Conservation (phyloP, 2,329 filamentous ascomycete species). For the Emergomyces orientalis region DNA sequence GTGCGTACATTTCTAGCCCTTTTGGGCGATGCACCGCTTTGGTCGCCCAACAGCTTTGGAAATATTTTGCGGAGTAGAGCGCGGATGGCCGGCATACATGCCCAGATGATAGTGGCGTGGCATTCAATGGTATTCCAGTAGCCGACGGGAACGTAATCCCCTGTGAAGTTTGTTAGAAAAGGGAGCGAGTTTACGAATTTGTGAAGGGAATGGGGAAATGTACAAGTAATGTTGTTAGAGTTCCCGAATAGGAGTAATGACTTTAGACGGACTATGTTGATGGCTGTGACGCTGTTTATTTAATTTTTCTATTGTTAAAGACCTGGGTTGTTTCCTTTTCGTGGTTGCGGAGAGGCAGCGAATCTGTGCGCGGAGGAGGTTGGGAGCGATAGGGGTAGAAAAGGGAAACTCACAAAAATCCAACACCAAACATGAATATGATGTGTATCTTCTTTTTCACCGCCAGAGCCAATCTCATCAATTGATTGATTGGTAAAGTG, state of each 20-base stretch:
- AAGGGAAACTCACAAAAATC: constrained; percentile 5
- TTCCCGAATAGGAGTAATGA: constrained; percentile 2
- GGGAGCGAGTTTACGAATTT: neutral
- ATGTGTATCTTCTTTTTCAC: constrained; percentile 4
- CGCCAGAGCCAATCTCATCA: neutral
- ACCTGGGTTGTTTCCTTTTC: neutral
- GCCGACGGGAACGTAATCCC: neutral
- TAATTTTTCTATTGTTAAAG: neutral
- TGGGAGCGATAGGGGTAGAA: neutral
- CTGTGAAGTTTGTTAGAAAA: neutral
- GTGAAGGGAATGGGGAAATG: neutral
- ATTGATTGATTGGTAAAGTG: neutral
- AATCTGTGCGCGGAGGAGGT: neutral
- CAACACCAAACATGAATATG: constrained; percentile 1
- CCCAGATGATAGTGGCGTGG: neutral
- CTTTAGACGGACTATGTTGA: constrained; percentile 1
- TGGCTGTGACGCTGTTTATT: constrained; percentile 2
- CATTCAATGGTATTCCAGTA: constrained; percentile 2
- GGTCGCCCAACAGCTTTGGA: neutral
- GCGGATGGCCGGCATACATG: constrained; percentile 4
- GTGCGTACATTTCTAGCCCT: neutral
- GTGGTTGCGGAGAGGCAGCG: neutral
- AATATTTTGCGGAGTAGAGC: neutral
- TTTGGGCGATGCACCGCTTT: neutral
- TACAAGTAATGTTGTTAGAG: neutral